Evolutionary conservation across 179 eudicot species (phyloP).

Genomic region (Silene coronaria): DNA sequence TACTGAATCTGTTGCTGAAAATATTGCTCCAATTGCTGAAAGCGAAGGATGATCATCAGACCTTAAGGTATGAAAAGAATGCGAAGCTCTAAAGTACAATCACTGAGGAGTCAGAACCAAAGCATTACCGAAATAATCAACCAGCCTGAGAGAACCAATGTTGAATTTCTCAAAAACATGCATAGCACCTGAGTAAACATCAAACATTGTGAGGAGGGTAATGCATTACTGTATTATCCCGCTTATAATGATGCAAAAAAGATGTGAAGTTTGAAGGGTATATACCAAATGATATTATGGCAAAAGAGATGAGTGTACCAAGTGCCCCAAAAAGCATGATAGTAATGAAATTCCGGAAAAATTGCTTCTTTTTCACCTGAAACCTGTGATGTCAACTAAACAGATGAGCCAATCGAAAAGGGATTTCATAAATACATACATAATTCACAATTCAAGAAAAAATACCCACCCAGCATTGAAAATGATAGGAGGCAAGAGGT

Average conservation of each 20-base stretch:
- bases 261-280: too few species aligned
- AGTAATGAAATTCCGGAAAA: constrained; percentile 89
- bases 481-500: not conserved
- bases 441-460: too few species aligned
- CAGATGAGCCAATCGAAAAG: too few species aligned
- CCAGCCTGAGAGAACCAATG: not conserved
- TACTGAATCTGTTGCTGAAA: too few species aligned
- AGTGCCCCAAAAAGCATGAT: constrained; percentile 72
- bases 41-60: not conserved
- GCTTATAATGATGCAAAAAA: too few species aligned
- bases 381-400: too few species aligned
- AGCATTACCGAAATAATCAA: not conserved
- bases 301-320: not conserved
- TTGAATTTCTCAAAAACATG: not conserved
- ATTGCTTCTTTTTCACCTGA: constrained; percentile 97
- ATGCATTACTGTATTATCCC: too few species aligned
- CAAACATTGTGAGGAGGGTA: too few species aligned
- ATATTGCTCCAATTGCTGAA: not conserved
- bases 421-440: too few species aligned
- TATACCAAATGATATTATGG: not conserved
- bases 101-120: too few species aligned
- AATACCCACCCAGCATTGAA: not conserved
- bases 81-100: too few species aligned
- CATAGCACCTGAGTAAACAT: not conserved
- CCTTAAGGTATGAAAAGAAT: not conserved